Percentiles rank a stretch among this genome's conserved stretches.
phyloP scores from a whole-genome alignment of 495 filamentous ascomycete genomes.

The Amphirosellinia nigrospora region DNA sequence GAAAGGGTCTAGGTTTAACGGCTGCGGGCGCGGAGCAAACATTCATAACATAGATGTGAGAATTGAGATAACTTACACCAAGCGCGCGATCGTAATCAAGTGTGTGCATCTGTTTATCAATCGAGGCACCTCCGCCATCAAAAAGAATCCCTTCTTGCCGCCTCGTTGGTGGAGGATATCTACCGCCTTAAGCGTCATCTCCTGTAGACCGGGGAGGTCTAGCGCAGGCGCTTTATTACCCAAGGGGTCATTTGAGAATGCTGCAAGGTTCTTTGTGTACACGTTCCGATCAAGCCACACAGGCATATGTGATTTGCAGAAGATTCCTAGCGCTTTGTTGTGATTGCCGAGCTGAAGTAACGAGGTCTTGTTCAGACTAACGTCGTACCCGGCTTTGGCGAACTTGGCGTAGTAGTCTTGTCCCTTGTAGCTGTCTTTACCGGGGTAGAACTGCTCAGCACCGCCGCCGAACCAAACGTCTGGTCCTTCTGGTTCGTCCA shows the following conservation, averaged over 20 bases:
- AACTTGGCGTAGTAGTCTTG: slow-evolving; percentile 74
- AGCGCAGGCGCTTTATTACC: slow-evolving; percentile 62
- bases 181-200: slow-evolving; percentile 82
- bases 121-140: slow-evolving; percentile 76
- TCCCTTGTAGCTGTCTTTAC: slow-evolving; percentile 57
- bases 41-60: background rate
- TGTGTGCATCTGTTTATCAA: slow-evolving; percentile 81
- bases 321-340: slow-evolving; percentile 69
- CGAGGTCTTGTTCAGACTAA: slow-evolving; percentile 70
- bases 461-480: slow-evolving; percentile 78
- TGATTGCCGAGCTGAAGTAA: slow-evolving; percentile 57
- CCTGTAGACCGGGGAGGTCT: slow-evolving; percentile 74
- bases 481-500: slow-evolving; percentile 69
- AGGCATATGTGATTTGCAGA: slow-evolving; percentile 67
- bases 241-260: slow-evolving; percentile 65
- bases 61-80: slow-evolving; percentile 42
- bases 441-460: slow-evolving; percentile 72
- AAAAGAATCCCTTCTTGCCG: slow-evolving; percentile 71
- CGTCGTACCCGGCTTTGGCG: slow-evolving; percentile 65
- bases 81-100: slow-evolving; percentile 78
- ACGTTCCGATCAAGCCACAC: slow-evolving; percentile 78
- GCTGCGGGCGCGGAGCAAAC: background rate
- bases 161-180: slow-evolving; percentile 69
- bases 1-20: background rate
- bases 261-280: slow-evolving; percentile 65